Base-by-base conservation (phyloP, 768 basidiomycete genomes). In the Tylopilus felleus region DNA sequence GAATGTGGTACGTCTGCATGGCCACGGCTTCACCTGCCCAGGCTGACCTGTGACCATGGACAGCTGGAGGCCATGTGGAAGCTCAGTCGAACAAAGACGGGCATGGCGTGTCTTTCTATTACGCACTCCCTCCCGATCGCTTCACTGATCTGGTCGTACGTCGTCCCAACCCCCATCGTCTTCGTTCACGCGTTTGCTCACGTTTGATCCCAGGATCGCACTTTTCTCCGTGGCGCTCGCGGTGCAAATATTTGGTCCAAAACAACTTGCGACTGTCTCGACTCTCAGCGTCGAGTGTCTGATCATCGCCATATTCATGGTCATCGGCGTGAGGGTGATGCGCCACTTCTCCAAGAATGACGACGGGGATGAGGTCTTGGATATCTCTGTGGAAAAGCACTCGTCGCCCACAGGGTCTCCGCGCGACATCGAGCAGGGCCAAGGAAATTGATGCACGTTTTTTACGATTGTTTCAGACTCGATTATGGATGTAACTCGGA, bases 111-210 rank as follows among this genome's bases (percentile, higher is more conserved):
- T 8, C 45, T 61, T 36, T 49, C 60, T 3, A 59, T 63, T 22
- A 58, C 52, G 4, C 60, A 61, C 29, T 47, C 52, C 27, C 61
- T 61, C 5, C 61, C 60, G 0, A 42, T 51, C 7, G 57, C 61
- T 7, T 49, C 36, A 6, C 52, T 59, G 16, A 29, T 49, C 22
- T 62, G 60, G 57, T 59, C 61, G 61, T 63, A 47, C 14, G 57
- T 59, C 35, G 12, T 41, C 13, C 46, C 10, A 1, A n/a, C 25
- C 19, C n/a, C n/a, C 36, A 5, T 4, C 13, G 7, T 7, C 3
- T 19, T 16, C 13, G 17, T 27, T 14, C 43, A 8, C 6, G 13
- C 22, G 17, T 41, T 28, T 22, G 35, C 14, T 25, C 7, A 31
- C 3, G 16, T 25, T n/a, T 8, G 31, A 6, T 19, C 36, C 2